Percentiles rank a stretch among this genome's conserved stretches.
Conservation (phyloP, 2,329 filamentous ascomycete species). For the Fusarium drepaniforme region DNA sequence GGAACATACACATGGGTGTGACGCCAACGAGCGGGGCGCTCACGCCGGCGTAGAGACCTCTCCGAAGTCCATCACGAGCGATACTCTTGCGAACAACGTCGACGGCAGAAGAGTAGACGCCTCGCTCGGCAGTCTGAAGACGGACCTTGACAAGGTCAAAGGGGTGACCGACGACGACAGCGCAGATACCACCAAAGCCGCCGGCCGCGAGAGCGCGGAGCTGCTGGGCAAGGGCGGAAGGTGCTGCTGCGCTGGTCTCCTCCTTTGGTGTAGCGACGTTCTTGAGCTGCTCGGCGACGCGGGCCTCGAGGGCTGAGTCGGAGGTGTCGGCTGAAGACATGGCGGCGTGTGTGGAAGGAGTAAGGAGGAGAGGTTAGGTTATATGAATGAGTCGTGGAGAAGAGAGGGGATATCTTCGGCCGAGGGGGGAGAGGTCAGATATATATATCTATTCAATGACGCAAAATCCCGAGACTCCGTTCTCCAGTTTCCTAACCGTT, state of each 20-base stretch:
- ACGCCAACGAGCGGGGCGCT: conserved; percentile 95
- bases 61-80: conserved; percentile 82
- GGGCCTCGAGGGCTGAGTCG: conserved; percentile 42
- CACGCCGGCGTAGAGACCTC: conserved; percentile 96
- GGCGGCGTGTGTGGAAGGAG: conserved; percentile 10
- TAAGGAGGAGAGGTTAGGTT: conserved; percentile 6
- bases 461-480: conserved; percentile 16
- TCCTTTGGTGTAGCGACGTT: conserved; percentile 58
- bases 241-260: conserved; percentile 47
- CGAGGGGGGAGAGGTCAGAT: conserved; percentile 32
- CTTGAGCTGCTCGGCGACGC: conserved; percentile 59
- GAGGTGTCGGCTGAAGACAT: conserved; percentile 44
- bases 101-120: conserved; percentile 89
- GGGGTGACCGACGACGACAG: conserved; percentile 93
- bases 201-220: conserved; percentile 88
- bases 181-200: conserved; percentile 93
- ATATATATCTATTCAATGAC: conserved; percentile 10
- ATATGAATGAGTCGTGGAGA: conserved; percentile 28
- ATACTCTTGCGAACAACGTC: conserved; percentile 93
- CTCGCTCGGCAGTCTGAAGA: conserved; percentile 93
- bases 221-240: conserved; percentile 59
- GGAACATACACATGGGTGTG: conserved; percentile 95
- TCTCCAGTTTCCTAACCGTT: not conserved
- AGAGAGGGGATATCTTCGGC: conserved; percentile 33
- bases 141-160: conserved; percentile 99